Conservation (phyloP, 2,329 filamentous ascomycete species). For the Epichloe amarillans region DNA sequence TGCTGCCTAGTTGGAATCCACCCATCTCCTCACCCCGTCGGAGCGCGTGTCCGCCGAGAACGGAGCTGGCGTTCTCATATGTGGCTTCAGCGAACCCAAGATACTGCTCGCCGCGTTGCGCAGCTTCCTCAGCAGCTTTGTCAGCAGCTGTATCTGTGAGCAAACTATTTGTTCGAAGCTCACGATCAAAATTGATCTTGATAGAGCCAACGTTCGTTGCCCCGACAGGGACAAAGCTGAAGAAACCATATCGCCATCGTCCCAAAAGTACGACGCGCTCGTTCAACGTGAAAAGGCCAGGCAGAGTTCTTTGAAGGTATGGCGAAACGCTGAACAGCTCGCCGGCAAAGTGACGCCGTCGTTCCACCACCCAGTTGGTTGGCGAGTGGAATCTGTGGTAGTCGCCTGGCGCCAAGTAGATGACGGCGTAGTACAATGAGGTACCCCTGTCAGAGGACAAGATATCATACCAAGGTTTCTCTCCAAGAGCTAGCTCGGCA, state of each 20-base stretch:
- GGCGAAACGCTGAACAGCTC: constrained; percentile 92
- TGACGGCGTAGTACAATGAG: constrained; percentile 80
- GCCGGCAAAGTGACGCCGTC: constrained; percentile 90
- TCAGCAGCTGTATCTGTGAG: constrained; percentile 89
- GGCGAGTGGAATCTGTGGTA: constrained; percentile 98
- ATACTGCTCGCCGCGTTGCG: constrained; percentile 64
- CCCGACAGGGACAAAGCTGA: constrained; percentile 87
- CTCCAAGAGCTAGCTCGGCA: constrained; percentile 66
- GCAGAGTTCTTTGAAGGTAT: constrained; percentile 83
- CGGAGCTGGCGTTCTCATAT: constrained; percentile 62
- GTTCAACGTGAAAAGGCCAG: constrained; percentile 91
- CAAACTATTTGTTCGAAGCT: constrained; percentile 84
- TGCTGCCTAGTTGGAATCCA: constrained; percentile 90
- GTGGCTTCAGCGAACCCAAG: constrained; percentile 88
- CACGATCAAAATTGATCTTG: constrained; percentile 90
- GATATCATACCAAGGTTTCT: constrained; percentile 57
- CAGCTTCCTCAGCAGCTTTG: constrained; percentile 67
- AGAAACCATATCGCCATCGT: constrained; percentile 94
- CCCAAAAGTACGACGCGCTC: constrained; percentile 89
- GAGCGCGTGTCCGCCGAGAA: constrained; percentile 73
- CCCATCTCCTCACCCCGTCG: constrained; percentile 93
- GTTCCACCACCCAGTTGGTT: constrained; percentile 87
- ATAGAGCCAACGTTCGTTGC: constrained; percentile 97
- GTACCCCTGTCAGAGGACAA: constrained; percentile 49
- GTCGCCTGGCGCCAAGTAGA: constrained; percentile 93